phyloP scores from a whole-genome alignment of 2,329 filamentous ascomycete genomes.

The Ascochyta pisi region DNA sequence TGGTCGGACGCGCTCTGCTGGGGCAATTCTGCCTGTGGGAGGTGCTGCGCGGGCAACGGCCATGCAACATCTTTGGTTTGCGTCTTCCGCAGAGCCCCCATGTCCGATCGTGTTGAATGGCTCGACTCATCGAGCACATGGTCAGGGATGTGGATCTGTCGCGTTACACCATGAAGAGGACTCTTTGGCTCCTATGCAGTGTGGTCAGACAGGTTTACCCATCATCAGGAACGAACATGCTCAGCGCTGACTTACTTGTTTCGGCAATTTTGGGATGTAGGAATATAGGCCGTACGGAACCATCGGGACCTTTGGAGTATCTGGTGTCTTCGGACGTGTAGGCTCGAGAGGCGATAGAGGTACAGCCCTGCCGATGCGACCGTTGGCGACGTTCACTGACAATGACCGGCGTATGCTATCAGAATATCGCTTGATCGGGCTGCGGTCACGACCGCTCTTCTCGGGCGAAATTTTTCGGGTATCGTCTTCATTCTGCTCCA shows the following conservation, averaged over 20 bases:
- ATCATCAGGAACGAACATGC: neutral
- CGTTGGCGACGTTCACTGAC: conserved; percentile 16
- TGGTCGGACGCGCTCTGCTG: conserved; percentile 20
- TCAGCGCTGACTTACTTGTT: conserved; percentile 5
- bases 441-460: conserved; percentile 7
- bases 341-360: conserved; percentile 1
- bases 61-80: neutral
- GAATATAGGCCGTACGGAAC: conserved; percentile 5
- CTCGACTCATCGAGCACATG: neutral
- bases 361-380: neutral
- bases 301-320: neutral
- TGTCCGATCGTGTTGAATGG: no score
- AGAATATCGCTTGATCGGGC: conserved; percentile 31
- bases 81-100: neutral
- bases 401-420: conserved; percentile 27
- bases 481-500: neutral
- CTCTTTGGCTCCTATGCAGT: conserved; percentile 23
- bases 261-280: conserved; percentile 5
- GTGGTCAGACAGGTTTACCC: neutral
- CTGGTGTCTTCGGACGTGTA: neutral
- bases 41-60: neutral
- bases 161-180: conserved; percentile 32
- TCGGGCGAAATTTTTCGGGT: neutral
- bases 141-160: conserved; percentile 21
- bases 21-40: conserved; percentile 12